A percentile compares a stretch with the other conserved stretches of the same genome.
Conservation (phyloP, 1,284 basidiomycete species). For the Exobasidium rhododendri region DNA sequence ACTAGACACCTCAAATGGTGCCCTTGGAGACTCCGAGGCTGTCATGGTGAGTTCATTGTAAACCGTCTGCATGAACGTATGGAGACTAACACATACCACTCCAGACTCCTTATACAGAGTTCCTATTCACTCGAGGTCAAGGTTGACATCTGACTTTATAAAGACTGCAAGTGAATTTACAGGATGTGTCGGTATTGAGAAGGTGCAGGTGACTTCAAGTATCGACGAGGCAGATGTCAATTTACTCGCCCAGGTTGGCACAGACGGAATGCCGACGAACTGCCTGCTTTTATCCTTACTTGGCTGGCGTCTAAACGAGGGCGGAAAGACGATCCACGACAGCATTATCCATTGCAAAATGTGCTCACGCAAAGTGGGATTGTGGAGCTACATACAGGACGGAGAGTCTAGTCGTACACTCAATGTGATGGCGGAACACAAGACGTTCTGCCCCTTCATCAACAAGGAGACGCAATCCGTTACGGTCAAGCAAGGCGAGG, state of each 20-base stretch:
- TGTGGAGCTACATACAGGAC: not conserved
- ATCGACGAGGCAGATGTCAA: not conserved
- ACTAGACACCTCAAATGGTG: not conserved
- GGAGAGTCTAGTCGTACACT: not conserved
- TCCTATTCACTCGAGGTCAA: not conserved
- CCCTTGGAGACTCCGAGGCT: conserved; percentile 3
- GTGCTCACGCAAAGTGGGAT: not conserved
- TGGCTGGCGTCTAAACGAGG: not conserved
- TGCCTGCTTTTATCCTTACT: not conserved
- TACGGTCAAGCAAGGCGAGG: not conserved
- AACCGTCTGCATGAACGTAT: not conserved
- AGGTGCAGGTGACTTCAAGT: not conserved
- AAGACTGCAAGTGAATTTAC: not conserved
- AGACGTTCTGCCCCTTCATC: not conserved
- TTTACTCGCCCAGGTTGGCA: not conserved
- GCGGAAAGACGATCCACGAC: not conserved
- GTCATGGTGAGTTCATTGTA: not conserved
- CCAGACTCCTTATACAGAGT: not conserved
- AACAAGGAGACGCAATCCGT: not conserved
- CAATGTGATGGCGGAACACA: not conserved
- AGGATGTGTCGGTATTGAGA: not conserved
- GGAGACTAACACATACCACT: not conserved
- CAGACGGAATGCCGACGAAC: not conserved
- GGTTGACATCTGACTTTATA: not conserved
- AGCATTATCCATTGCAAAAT: not conserved